A percentile compares a stretch with the other conserved stretches of the same genome.
Evolutionary conservation across 306 rosid species (phyloP).

Genomic region (Boehmeria nivea): DNA sequence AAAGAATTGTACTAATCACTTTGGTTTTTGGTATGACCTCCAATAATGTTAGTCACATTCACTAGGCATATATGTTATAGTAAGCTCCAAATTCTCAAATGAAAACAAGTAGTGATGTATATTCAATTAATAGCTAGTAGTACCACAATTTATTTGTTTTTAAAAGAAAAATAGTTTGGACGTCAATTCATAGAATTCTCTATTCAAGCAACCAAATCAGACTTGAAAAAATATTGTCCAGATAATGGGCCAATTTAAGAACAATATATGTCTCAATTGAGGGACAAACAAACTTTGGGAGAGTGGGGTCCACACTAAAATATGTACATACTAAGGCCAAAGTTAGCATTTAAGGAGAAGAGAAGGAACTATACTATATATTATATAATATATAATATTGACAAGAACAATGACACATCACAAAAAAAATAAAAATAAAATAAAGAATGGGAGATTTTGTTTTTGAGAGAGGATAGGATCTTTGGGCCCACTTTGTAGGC

Average conservation of each 20-base stretch:
- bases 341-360: constrained; percentile 42
- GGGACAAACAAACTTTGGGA: constrained; percentile 12
- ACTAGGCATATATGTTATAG: too few species aligned
- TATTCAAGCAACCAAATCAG: constrained; percentile 15
- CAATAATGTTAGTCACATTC: too few species aligned
- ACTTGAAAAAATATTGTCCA: constrained; percentile 18
- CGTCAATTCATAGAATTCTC: constrained; percentile 11
- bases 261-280: constrained; percentile 19
- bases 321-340: constrained; percentile 35
- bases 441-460: constrained; percentile 42
- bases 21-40: too few species aligned
- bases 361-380: constrained; percentile 29
- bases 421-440: constrained; percentile 30
- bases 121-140: too few species aligned
- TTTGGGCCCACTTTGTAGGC: constrained; percentile 20
- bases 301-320: constrained; percentile 23
- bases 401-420: constrained; percentile 17
- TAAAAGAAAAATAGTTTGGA: constrained; percentile 7
- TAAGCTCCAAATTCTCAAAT: too few species aligned
- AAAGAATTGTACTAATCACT: too few species aligned
- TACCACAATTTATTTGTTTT: too few species aligned
- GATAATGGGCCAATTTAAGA: constrained; percentile 28
- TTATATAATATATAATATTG: too few species aligned
- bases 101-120: too few species aligned
- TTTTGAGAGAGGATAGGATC: constrained; percentile 28